phyloP scores from a whole-genome alignment of 176 grass and related monocot genomes.

The Rhynchospora breviuscula region DNA sequence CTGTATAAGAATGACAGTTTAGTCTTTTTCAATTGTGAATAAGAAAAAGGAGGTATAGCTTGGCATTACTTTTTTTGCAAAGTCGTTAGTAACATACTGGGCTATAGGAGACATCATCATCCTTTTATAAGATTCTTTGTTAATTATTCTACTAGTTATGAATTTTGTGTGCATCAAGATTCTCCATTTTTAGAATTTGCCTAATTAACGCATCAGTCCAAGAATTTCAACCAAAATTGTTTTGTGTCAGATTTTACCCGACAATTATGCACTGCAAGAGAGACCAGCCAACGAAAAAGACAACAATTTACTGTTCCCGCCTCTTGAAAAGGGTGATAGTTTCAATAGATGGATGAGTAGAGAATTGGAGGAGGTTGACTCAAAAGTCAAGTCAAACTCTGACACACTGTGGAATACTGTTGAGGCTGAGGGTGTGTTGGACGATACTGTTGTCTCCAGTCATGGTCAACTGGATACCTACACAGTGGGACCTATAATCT shows the following conservation, averaged over 20 bases:
- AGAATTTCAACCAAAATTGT: neutral
- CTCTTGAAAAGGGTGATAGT: constrained; percentile 83
- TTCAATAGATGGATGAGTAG: constrained; percentile 97
- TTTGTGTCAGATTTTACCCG: constrained; percentile 21
- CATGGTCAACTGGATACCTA: constrained; percentile 60
- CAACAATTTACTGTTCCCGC: neutral
- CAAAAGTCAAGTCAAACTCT: constrained; percentile 63
- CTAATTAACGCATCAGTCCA: neutral
- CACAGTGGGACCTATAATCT: constrained; percentile 57
- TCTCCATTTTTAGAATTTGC: neutral
- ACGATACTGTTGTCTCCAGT: constrained; percentile 46
- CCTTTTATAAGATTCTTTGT: neutral
- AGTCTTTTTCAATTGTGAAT: neutral
- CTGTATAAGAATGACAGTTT: neutral
- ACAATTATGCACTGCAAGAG: constrained; percentile 13
- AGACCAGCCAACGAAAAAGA: neutral
- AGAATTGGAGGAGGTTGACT: constrained; percentile 60
- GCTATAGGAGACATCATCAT: neutral
- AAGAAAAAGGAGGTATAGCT: neutral
- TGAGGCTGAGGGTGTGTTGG: constrained; percentile 50
- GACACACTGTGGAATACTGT: constrained; percentile 61
- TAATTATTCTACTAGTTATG: neutral
- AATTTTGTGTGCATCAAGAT: neutral
- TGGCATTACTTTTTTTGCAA: neutral
- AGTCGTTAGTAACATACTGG: neutral